phyloP scores from a whole-genome alignment of 768 basidiomycete genomes.

The Trichaptum fuscoviolaceum region DNA sequence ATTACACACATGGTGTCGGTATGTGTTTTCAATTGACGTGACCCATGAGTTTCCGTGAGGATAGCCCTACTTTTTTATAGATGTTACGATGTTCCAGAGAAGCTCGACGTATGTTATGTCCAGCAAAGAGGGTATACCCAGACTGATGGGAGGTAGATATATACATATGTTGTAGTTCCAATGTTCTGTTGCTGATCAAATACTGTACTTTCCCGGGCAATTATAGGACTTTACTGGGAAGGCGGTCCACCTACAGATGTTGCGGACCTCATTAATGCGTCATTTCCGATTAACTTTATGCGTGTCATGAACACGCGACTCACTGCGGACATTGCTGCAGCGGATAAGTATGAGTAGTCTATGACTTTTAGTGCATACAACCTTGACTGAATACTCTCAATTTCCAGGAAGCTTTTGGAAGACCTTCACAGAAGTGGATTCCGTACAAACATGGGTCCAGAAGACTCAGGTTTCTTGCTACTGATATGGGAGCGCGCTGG shows the following conservation, averaged over 20 bases:
- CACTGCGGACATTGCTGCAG: constrained; percentile 41
- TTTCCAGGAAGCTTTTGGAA: constrained; percentile 43
- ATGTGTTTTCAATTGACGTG: not conserved
- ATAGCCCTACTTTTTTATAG: constrained; percentile 4
- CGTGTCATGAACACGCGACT: constrained; percentile 30
- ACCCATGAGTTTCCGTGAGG: not conserved
- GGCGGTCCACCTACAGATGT: constrained; percentile 30
- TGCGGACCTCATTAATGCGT: constrained; percentile 30
- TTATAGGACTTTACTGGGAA: constrained; percentile 26
- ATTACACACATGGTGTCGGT: constrained; percentile 17
- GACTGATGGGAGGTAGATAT: constrained; percentile 11
- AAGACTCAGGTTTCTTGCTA: constrained; percentile 45
- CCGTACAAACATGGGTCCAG: constrained; percentile 43
- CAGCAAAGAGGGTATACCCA: constrained; percentile 18
- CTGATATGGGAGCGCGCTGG: constrained; percentile 46
- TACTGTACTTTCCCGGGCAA: not conserved
- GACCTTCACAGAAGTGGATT: constrained; percentile 56
- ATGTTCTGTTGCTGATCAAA: not conserved
- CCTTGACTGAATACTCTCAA: not conserved
- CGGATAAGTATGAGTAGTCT: constrained; percentile 42
- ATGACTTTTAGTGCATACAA: not conserved
- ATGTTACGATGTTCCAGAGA: constrained; percentile 20
- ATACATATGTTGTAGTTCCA: not conserved
- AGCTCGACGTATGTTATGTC: constrained; percentile 28
- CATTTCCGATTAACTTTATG: constrained; percentile 25